Percentiles rank a stretch among this genome's conserved stretches.
These are phyloP conservation scores for Tulasnella sp. DNA, from an alignment of 768 basidiomycete genomes.

Conservation along the genomic window DNA sequence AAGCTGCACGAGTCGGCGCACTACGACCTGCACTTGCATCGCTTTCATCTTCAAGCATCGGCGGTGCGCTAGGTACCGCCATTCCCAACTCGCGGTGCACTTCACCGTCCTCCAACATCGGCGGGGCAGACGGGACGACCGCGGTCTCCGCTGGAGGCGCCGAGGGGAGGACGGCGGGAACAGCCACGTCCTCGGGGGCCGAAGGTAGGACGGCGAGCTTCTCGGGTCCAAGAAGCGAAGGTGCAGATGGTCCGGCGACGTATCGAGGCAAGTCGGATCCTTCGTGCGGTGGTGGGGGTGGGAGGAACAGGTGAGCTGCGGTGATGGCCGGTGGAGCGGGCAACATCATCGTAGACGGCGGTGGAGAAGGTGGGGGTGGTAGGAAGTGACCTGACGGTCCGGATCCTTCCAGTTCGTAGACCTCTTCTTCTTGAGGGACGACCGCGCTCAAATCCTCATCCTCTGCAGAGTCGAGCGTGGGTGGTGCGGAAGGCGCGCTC, in stretches of 20 bases:
- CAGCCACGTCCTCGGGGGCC: too few relatives aligned
- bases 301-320: background rate
- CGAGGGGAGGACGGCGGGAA: background rate
- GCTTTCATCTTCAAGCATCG: background rate
- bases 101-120: background rate
- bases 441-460: background rate
- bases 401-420: constrained; percentile 14
- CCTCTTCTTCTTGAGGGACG: background rate
- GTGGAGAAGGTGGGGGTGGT: background rate
- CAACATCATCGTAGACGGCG: background rate
- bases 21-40: background rate
- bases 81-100: background rate
- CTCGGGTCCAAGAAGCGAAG: background rate
- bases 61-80: background rate
- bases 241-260: background rate
- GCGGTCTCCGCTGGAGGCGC: background rate
- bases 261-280: background rate
- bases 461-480: background rate
- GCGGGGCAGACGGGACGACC: background rate
- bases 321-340: background rate
- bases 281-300: background rate
- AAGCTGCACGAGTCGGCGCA: background rate
- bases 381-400: background rate
- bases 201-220: too few relatives aligned
- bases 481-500: constrained; percentile 14